These are phyloP conservation scores for Drosera spatulata DNA, from an alignment of 179 eudicot species.

Conservation along the genomic window DNA sequence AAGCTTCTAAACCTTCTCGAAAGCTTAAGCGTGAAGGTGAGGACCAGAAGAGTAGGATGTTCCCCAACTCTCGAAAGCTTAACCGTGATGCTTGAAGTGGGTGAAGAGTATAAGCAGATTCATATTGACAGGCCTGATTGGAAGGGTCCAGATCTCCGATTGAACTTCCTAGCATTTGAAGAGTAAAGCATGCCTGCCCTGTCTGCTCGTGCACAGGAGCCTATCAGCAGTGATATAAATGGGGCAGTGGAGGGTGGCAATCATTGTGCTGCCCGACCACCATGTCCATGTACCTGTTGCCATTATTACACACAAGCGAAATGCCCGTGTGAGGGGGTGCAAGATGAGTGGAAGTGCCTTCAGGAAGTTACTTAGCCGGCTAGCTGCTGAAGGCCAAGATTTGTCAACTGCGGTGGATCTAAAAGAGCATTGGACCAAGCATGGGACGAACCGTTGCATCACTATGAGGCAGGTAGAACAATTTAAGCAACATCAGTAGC, in stretches of 20 bases:
- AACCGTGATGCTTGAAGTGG: constrained; percentile 25
- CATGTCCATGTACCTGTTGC: constrained; percentile 86
- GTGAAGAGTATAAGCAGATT: constrained; percentile 20
- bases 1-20: constrained; percentile 31
- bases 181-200: constrained; percentile 83
- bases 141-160: constrained; percentile 53
- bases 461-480: constrained; percentile 24
- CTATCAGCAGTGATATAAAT: constrained; percentile 74
- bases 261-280: constrained; percentile 90
- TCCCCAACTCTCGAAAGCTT: constrained; percentile 30
- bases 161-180: constrained; percentile 73
- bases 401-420: constrained; percentile 66
- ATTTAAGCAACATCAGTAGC: too few species aligned
- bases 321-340: constrained; percentile 85
- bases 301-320: constrained; percentile 75
- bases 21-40: constrained; percentile 48
- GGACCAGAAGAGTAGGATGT: constrained; percentile 21
- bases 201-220: constrained; percentile 87
- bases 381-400: constrained; percentile 86
- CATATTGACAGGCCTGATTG: constrained; percentile 31
- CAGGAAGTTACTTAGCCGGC: constrained; percentile 71
- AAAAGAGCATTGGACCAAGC: constrained; percentile 83
- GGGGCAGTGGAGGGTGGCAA: constrained; percentile 99
- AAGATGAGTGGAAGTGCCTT: constrained; percentile 98
- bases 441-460: constrained; percentile 93